Evolutionary conservation across 371 early-diverging fungal species (phyloP), one percentile per base, ranked within the genome.

Genomic region (Apophysomyces elegans): DNA sequence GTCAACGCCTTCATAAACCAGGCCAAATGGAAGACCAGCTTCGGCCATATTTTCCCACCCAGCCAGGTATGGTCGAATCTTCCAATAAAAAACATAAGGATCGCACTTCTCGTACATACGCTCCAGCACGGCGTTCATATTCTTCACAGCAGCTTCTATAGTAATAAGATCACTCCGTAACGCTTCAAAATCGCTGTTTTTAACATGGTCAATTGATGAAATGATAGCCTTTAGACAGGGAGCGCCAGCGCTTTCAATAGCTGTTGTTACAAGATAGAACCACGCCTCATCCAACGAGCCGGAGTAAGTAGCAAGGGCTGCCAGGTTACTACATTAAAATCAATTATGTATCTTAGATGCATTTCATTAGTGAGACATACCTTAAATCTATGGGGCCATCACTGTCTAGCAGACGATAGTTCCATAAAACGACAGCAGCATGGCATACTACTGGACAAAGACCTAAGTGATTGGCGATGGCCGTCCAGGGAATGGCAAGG

Each of bases 31-130:
- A 59, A 96, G 73, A 1, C 93, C 93, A 36, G 91, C 92, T 66
- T 93, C 91, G 37, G 88, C 88, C 86, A 92, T 91, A 73, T 95
- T 93, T 69, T 92, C 91, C 95, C 96, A 97, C 3, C 98, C 99
- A 6, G 94, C 93, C 66, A 95, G 74, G 77, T 93, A 99, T 37
- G 91, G 91, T 39, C 98, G 88, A 63, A 96, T 91, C 70, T 96
- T 92, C 90, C 94, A 90, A 80, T 94, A 97, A 78, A 99, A 99
- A 60, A 97, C 90, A 68, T 95, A 92, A 1, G 98, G 96, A 70
- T 97, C 98, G 74, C 94, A 93, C 61, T 90, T 88, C 71, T 97
- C 97, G 74, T 90, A 93, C 96, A 99, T 98, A 57, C 92, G 86
- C 59, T 81, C 79, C 21, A 99, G 73, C 26, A 89, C 79, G 3